A percentile compares a stretch with the other conserved stretches of the same genome.
phyloP scores from a whole-genome alignment of 2,329 filamentous ascomycete species.

The Talaromyces sp. region DNA sequence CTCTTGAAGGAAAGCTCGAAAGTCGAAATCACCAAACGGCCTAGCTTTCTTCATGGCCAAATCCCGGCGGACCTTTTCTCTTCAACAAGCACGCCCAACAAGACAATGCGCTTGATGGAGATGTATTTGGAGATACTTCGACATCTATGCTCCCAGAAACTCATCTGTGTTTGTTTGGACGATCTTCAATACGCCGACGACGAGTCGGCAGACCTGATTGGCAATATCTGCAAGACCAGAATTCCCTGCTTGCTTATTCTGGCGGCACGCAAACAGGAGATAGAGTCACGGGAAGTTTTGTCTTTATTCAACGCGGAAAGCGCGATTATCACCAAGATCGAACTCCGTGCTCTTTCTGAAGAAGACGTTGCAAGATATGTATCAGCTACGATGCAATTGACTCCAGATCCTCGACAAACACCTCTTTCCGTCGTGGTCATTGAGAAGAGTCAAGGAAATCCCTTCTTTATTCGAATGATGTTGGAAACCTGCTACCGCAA shows the following conservation, averaged over 20 bases:
- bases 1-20: conserved; percentile 34
- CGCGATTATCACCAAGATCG: conserved; percentile 66
- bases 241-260: conserved; percentile 81
- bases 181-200: conserved; percentile 88
- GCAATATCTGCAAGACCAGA: conserved; percentile 73
- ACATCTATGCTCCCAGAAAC: conserved; percentile 76
- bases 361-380: conserved; percentile 81
- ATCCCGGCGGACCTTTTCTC: conserved; percentile 40
- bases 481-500: conserved; percentile 82
- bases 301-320: conserved; percentile 47
- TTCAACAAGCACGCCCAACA: conserved; percentile 40
- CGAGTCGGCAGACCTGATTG: conserved; percentile 80
- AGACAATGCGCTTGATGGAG: conserved; percentile 73
- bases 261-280: conserved; percentile 69
- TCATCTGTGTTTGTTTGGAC: conserved; percentile 85
- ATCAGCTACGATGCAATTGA: conserved; percentile 72
- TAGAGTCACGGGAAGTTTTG: conserved; percentile 49
- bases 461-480: conserved; percentile 90
- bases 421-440: conserved; percentile 81
- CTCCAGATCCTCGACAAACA: conserved; percentile 66
- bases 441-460: conserved; percentile 83
- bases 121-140: conserved; percentile 83
- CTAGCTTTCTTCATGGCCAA: conserved; percentile 38
- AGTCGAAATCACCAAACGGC: conserved; percentile 33
- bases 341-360: conserved; percentile 71